Evolutionary conservation across 495 filamentous ascomycete genomes (phyloP).

Genomic region (Neurospora cerealis): DNA sequence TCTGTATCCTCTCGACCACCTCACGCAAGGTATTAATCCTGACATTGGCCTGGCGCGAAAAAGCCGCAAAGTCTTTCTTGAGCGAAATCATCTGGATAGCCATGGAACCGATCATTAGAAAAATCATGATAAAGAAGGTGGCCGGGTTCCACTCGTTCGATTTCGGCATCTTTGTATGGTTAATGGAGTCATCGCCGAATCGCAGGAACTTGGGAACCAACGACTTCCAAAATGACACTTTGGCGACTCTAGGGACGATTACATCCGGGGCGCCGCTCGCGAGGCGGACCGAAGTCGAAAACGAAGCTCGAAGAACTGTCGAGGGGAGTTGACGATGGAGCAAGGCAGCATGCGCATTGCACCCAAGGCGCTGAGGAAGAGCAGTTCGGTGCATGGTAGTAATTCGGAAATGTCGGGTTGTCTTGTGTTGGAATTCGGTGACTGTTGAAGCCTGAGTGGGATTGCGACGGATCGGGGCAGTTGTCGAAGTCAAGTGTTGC

Average conservation of each 20-base stretch:
- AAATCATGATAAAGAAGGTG: conserved; percentile 86
- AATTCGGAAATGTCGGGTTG: background rate
- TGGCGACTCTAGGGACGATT: conserved; percentile 45
- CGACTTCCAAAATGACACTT: conserved; percentile 60
- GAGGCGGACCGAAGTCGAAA: background rate
- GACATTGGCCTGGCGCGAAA: conserved; percentile 64
- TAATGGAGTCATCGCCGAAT: conserved; percentile 1
- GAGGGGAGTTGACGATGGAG: background rate
- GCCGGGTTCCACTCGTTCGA: conserved; percentile 83
- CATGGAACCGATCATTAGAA: conserved; percentile 85
- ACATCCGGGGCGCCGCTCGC: conserved; percentile 4
- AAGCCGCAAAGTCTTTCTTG: conserved; percentile 61
- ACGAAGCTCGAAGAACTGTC: background rate
- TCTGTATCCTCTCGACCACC: conserved; percentile 71
- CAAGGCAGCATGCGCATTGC: background rate
- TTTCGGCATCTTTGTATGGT: conserved; percentile 22
- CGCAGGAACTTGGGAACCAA: conserved; percentile 48
- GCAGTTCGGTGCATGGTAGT: background rate
- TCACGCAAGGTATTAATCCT: conserved; percentile 70
- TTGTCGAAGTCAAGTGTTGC: background rate
- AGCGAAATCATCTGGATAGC: conserved; percentile 83
- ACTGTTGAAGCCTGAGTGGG: background rate
- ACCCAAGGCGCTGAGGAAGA: background rate
- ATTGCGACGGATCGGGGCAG: background rate
- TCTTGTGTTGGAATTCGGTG: background rate